Base-by-base conservation (phyloP, 441 rosid genomes). In the Euphorbia celastroides region DNA sequence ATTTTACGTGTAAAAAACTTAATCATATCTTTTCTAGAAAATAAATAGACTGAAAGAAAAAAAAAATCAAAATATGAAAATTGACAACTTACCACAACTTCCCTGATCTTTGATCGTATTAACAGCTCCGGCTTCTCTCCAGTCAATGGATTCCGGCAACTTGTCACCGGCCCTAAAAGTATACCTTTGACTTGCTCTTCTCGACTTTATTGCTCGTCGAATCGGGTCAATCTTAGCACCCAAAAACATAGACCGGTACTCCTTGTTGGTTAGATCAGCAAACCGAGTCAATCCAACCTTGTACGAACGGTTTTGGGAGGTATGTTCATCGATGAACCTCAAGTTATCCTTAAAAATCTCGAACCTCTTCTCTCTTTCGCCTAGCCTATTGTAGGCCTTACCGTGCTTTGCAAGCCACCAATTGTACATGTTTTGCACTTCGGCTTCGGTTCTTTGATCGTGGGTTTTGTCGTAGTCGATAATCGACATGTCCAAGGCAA, bases 251-350 rank as follows among this genome's bases (percentile, higher is more conserved):
- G 84, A 72, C 61, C 92, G 87, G 79, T 84, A 92, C 84, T 92
- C 97, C 25, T 86, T 90, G 60, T 92, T 90, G 67, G 92, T 86
- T 65, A 92, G 78, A 73, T 92, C 93, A n/a, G 93, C 92, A 62
- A 87, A 92, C 72, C 81, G 81, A 81, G 74, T 92, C 76, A 90
- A 67, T 54, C 97, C 92, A 46, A 92, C 79, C 67, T 62, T 81
- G 62, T 80, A 90, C 48, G 78, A 79, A 61, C 64, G 86, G 73
- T 81, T 80, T 65, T 65, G 65, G 11, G 69, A 76, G 81, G 85
- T 87, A 60, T 88, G 92, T 61, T 88, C 86, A 32, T 92, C 93
- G 36, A 90, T 80, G 72, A 82, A 92, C 72, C 83, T 74, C 61
- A 88, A 80, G 62, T 89, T 92, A 31, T 88, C 85, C 77, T 86